Conservation (phyloP, 2,329 filamentous ascomycete genomes). For the Beauveria varroae region DNA sequence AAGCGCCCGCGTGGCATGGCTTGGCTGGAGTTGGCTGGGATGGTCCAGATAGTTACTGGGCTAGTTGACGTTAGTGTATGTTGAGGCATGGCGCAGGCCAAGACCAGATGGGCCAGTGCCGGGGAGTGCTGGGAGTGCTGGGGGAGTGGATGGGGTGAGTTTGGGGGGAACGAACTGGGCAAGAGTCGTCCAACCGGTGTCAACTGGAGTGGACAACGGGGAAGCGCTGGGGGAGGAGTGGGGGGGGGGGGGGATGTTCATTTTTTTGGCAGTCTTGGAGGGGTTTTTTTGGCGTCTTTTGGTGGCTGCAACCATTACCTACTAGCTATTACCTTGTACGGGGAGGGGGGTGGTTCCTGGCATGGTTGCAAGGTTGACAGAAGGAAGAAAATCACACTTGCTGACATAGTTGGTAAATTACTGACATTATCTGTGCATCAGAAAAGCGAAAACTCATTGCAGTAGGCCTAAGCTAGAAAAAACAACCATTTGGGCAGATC, state of each 20-base stretch:
- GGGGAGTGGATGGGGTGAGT: not conserved
- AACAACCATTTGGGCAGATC: too few species aligned
- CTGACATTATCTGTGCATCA: too few species aligned
- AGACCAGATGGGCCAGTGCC: not conserved
- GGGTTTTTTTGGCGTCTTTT: not conserved
- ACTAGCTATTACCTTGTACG: too few species aligned
- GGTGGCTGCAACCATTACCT: not conserved
- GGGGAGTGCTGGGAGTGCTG: not conserved
- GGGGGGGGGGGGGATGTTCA: not conserved
- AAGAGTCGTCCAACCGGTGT: too few species aligned
- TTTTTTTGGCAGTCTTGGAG: not conserved
- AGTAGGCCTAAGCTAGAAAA: too few species aligned
- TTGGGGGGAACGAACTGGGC: not conserved
- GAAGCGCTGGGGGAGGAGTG: not conserved
- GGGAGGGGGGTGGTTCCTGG: too few species aligned
- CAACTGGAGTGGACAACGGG: not conserved
- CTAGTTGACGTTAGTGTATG: not conserved
- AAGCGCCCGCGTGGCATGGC: slow-evolving; percentile 10
- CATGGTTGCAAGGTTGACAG: too few species aligned
- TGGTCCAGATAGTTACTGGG: not conserved
- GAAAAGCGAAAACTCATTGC: too few species aligned
- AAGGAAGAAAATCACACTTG: too few species aligned
- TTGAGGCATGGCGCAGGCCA: not conserved
- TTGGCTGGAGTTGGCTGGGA: slow-evolving; percentile 7
- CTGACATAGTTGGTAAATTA: too few species aligned